These are phyloP conservation scores for Polychaeton citri DNA, from an alignment of 2,329 filamentous ascomycete genomes.

Conservation along the genomic window DNA sequence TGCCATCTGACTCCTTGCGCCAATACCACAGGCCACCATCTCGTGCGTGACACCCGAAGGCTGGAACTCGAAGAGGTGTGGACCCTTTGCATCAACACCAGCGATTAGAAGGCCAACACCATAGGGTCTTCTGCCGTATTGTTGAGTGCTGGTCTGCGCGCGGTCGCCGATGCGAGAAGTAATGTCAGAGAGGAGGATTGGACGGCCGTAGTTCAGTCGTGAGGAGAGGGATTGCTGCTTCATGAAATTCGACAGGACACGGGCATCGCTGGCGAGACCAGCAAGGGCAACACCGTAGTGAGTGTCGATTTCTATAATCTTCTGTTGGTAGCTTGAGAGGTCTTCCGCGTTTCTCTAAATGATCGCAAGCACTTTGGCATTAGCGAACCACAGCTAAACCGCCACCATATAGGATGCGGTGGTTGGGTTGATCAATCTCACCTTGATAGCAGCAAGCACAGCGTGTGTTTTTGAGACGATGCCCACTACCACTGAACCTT, in stretches of 20 bases:
- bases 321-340: slow-evolving; percentile 99
- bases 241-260: slow-evolving; percentile 99
- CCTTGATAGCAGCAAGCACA: slow-evolving; percentile 93
- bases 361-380: no score
- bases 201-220: slow-evolving; percentile 87
- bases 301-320: slow-evolving; percentile 91
- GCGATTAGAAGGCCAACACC: slow-evolving; percentile 87
- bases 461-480: slow-evolving; percentile 97
- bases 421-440: slow-evolving; percentile 25
- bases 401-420: not conserved
- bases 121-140: slow-evolving; percentile 93
- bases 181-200: slow-evolving; percentile 79
- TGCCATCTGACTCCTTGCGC: slow-evolving; percentile 92
- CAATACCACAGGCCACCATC: slow-evolving; percentile 93
- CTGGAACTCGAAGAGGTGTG: slow-evolving; percentile 97
- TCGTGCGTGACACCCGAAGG: slow-evolving; percentile 91
- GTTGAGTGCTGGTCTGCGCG: slow-evolving; percentile 94
- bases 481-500: slow-evolving; percentile 94
- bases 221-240: slow-evolving; percentile 96
- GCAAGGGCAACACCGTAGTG: slow-evolving; percentile 93
- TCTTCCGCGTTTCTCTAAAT: slow-evolving; percentile 91
- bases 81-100: slow-evolving; percentile 84
- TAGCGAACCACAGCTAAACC: no score
- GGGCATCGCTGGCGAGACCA: slow-evolving; percentile 91
- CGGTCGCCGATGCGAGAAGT: slow-evolving; percentile 89